A percentile compares a stretch with the other conserved stretches of the same genome.
Conservation (phyloP, 1,139 yeast genomes). For the Torulaspora pretoriensis region DNA sequence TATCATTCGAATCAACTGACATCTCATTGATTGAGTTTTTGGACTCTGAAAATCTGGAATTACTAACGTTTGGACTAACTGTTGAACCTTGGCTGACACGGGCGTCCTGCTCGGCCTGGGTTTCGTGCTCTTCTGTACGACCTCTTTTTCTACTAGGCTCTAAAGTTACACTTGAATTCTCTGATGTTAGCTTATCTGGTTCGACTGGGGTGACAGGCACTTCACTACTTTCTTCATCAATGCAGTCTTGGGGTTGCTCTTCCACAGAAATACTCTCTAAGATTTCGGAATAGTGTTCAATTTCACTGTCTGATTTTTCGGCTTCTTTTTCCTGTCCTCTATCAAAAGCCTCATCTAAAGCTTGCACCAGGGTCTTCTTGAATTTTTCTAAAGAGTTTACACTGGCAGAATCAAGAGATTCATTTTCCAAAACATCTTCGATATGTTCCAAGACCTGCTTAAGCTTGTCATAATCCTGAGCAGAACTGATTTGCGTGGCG, state of each 20-base stretch:
- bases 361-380: slow-evolving; percentile 25
- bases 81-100: slow-evolving; percentile 2
- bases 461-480: slow-evolving; percentile 30
- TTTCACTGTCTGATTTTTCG: slow-evolving; percentile 19
- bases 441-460: slow-evolving; percentile 31
- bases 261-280: slow-evolving; percentile 24
- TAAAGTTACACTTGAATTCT: neutral
- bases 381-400: slow-evolving; percentile 49
- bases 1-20: slow-evolving; percentile 6
- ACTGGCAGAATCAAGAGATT: slow-evolving; percentile 42
- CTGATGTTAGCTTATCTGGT: neutral
- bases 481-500: slow-evolving; percentile 44
- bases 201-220: neutral
- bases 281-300: slow-evolving; percentile 35
- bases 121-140: slow-evolving; percentile 11
- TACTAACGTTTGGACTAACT: slow-evolving; percentile 19
- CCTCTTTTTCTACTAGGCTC: slow-evolving; percentile 6
- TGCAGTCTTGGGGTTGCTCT: slow-evolving; percentile 16
- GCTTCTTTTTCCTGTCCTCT: slow-evolving; percentile 15
- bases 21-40: slow-evolving; percentile 17
- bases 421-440: slow-evolving; percentile 31
- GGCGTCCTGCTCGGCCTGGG: slow-evolving; percentile 2
- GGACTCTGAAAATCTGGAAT: slow-evolving; percentile 15
- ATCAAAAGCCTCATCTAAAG: slow-evolving; percentile 26
- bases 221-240: slow-evolving; percentile 5